phyloP scores from a whole-genome alignment of 371 early-diverging fungal species.

The Blakeslea trispora region DNA sequence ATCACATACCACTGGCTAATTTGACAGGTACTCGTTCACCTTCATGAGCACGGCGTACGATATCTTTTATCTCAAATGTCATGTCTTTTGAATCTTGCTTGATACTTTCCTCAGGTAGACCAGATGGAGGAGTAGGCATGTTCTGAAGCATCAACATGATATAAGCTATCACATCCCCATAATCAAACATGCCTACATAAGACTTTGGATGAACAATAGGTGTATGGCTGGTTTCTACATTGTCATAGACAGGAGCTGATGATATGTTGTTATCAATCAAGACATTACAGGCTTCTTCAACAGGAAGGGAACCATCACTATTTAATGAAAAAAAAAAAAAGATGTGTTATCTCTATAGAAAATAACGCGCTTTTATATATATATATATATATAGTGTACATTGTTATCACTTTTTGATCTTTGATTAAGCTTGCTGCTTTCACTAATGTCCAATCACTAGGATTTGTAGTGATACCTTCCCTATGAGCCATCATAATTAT shows the following conservation, averaged over 20 bases:
- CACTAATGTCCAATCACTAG: slow-evolving; percentile 64
- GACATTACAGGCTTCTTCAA: slow-evolving; percentile 52
- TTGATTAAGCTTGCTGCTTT: slow-evolving; percentile 52
- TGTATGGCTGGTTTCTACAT: background rate
- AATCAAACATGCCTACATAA: slow-evolving; percentile 88
- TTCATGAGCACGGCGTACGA: slow-evolving; percentile 56
- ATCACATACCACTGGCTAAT: slow-evolving; percentile 58
- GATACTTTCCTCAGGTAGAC: slow-evolving; percentile 1
- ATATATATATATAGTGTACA: slow-evolving; percentile 38
- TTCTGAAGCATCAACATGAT: slow-evolving; percentile 41
- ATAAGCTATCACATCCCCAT: slow-evolving; percentile 70
- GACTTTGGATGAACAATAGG: slow-evolving; percentile 32
- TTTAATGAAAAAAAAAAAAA: too few relatives aligned
- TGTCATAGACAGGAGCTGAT: slow-evolving; percentile 81
- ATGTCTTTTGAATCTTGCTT: slow-evolving; percentile 2
- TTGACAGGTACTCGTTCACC: slow-evolving; percentile 67
- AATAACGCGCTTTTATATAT: background rate
- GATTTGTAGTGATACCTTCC: slow-evolving; percentile 60
- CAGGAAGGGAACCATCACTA: slow-evolving; percentile 46
- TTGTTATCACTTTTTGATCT: slow-evolving; percentile 57
- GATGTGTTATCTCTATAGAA: too few relatives aligned
- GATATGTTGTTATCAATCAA: slow-evolving; percentile 53
- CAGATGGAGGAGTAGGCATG: slow-evolving; percentile 22
- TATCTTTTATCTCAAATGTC: slow-evolving; percentile 58
- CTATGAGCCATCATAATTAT: slow-evolving; percentile 32